Evolutionary conservation across 768 basidiomycete genomes (phyloP).

Genomic region (Clitopilus hobsonii): DNA sequence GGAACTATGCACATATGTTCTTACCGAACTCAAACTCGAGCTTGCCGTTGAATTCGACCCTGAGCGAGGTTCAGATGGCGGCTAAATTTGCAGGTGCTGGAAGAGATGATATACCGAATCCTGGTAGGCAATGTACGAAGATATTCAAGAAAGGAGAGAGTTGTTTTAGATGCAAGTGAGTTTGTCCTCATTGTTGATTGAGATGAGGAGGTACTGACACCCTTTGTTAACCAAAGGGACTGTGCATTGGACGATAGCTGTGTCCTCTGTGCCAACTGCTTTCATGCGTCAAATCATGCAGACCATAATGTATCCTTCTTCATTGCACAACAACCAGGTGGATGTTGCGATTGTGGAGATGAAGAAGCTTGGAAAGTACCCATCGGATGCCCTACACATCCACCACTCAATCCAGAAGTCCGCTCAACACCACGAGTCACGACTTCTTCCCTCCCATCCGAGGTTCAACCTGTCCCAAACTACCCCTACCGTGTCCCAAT

Average conservation of each 20-base stretch:
- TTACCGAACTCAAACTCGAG: slow-evolving; percentile 60
- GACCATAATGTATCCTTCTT: slow-evolving; percentile 93
- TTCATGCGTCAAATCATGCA: slow-evolving; percentile 80
- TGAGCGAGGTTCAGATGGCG: slow-evolving; percentile 67
- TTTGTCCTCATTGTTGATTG: slow-evolving; percentile 9
- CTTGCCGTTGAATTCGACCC: slow-evolving; percentile 56
- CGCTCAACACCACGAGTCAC: slow-evolving; percentile 37
- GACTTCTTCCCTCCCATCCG: slow-evolving; percentile 37
- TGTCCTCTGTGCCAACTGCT: slow-evolving; percentile 87
- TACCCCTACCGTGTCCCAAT: slow-evolving; percentile 53
- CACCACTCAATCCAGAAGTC: slow-evolving; percentile 34
- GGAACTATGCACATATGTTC: slow-evolving; percentile 67
- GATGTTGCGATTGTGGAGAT: slow-evolving; percentile 96
- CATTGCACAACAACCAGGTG: slow-evolving; percentile 86
- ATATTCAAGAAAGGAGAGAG: slow-evolving; percentile 90
- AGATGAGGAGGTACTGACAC: background rate
- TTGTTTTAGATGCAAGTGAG: slow-evolving; percentile 93
- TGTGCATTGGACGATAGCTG: slow-evolving; percentile 88
- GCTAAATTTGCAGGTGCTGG: slow-evolving; percentile 53
- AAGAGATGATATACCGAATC: slow-evolving; percentile 52
- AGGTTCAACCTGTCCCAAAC: slow-evolving; percentile 57
- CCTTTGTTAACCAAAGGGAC: slow-evolving; percentile 49
- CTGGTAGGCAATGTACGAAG: slow-evolving; percentile 77
- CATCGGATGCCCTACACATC: slow-evolving; percentile 73
- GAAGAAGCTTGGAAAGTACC: slow-evolving; percentile 76